Evolutionary conservation across 768 basidiomycete species (phyloP).

Genomic region (Basidioascus undulatus): DNA sequence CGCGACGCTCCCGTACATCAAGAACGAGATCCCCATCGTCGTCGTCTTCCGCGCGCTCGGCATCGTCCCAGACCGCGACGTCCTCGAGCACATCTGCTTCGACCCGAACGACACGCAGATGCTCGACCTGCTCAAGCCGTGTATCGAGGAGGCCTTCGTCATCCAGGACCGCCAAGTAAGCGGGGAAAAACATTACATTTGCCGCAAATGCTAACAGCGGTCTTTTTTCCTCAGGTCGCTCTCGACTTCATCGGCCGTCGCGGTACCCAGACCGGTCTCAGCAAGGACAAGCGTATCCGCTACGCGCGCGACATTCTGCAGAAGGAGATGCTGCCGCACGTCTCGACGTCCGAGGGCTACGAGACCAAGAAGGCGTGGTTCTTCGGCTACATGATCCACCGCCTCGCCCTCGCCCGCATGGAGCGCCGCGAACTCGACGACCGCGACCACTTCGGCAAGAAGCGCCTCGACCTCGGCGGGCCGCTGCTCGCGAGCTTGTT

Average conservation of each 20-base stretch:
- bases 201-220: not conserved
- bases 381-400: constrained; percentile 98
- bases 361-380: constrained; percentile 98
- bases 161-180: constrained; percentile 83
- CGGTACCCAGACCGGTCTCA: constrained; percentile 80
- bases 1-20: constrained; percentile 92
- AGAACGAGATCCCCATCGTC: constrained; percentile 94
- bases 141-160: constrained; percentile 93
- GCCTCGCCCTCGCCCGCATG: constrained; percentile 72
- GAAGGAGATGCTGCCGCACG: constrained; percentile 95
- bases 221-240: constrained; percentile 27
- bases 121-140: constrained; percentile 94
- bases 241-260: constrained; percentile 96
- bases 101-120: constrained; percentile 88
- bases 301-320: constrained; percentile 95
- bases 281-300: constrained; percentile 72
- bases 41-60: constrained; percentile 95
- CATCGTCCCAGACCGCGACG: constrained; percentile 90
- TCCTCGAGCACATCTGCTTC: constrained; percentile 94
- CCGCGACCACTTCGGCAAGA: constrained; percentile 98
- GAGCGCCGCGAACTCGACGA: constrained; percentile 91
- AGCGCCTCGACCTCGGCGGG: constrained; percentile 84
- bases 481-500: constrained; percentile 90
- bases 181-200: not conserved
- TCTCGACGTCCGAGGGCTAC: constrained; percentile 84